Evolutionary conservation across 306 rosid genomes (phyloP).

Genomic region (Gleditsia sinensis): DNA sequence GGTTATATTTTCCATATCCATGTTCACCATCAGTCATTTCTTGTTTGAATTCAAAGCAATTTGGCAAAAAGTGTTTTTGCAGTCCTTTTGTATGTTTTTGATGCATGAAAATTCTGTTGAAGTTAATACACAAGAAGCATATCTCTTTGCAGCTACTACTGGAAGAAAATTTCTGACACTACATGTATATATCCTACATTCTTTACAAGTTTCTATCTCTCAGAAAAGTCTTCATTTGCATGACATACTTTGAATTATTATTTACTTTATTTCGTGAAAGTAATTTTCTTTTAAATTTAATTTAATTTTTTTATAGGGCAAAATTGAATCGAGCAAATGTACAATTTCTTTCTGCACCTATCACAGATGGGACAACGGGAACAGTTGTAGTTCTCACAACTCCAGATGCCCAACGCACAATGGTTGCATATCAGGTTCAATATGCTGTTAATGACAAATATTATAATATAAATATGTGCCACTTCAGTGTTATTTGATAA

Average conservation of each 20-base stretch:
- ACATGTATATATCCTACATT: background rate
- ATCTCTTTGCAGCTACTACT: background rate
- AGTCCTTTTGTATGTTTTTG: background rate
- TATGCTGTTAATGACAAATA: constrained; percentile 19
- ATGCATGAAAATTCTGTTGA: background rate
- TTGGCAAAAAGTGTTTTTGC: background rate
- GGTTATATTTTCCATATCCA: background rate
- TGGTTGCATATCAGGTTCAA: constrained; percentile 92
- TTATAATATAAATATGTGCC: background rate
- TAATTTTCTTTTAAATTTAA: background rate
- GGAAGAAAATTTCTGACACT: background rate
- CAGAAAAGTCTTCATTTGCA: background rate
- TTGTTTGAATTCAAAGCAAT: background rate
- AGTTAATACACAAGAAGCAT: background rate
- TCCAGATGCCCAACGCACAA: constrained; percentile 96
- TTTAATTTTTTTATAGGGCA: constrained; percentile 46
- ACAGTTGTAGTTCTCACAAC: constrained; percentile 97
- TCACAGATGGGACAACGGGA: constrained; percentile 89
- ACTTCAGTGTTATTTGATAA: background rate
- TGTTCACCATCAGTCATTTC: background rate
- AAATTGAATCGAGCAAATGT: constrained; percentile 87
- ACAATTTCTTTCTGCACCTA: constrained; percentile 77
- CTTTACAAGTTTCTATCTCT: background rate
- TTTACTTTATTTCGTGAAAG: background rate
- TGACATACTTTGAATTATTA: background rate